Base-by-base conservation (phyloP, 1,284 basidiomycete species). In the Grifola frondosa region DNA sequence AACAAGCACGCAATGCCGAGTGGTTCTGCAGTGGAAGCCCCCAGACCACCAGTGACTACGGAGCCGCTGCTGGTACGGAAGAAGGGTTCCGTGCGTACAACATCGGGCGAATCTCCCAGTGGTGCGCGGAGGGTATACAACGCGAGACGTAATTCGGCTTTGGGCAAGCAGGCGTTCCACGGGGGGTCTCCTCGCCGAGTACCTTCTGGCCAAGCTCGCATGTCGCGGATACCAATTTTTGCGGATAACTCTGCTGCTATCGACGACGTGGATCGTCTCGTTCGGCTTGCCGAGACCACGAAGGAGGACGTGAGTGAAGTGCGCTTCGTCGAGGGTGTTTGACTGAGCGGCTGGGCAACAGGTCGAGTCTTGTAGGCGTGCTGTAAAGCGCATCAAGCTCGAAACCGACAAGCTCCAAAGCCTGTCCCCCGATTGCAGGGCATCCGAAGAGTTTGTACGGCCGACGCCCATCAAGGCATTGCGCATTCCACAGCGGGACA, bases 21-120 rank as follows among this genome's bases (percentile, higher is more conserved):
- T 54, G 59, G 66, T 22, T 42, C 58, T 17, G 52, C 54, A 32
- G 57, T 59, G 28, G 44, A 47, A 37, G 32, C 48, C 29, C 37
- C 38, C 15, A 48, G 40, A 24, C 40, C 34, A 19, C 53, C 49
- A 21, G 49, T 44, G 32, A 45, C 25, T 30, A 46, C 88, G 21
- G 85, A 87, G 56, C 88, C 88, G 8, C 67, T 91, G 42, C 84
- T 81, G 2, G 89, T 91, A 59, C 88, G 84, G 70, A 89, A 91
- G 69, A 89, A 88, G 64, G 68, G 74, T 4, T 84, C 83, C 5
- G 68, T 76, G 28, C 74, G 76, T 30, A 68, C 65, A 31, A 62
- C 63, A 43, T 50, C 56, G 16, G 58, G 56, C 7, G 61, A 57
- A 16, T 68, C 77, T 12, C 68, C 75, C 30, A 66, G 71, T 10